Base-by-base conservation (phyloP, 305 asterid species). In the Rubia tinctorum region DNA sequence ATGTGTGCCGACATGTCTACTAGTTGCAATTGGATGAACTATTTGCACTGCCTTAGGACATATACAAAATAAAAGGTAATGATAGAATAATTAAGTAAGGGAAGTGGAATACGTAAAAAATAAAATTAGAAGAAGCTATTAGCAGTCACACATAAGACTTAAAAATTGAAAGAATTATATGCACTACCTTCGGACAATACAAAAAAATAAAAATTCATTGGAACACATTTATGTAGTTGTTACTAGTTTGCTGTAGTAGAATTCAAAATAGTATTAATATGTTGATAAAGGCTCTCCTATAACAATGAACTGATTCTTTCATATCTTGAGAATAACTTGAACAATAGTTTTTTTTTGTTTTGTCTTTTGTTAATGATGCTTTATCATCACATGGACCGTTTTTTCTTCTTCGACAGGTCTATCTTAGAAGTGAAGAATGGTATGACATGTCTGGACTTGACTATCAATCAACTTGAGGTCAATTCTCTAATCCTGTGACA, bases 381-480 rank as follows among this genome's bases (percentile, higher is more conserved):
- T 49, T 71, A 43, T 60, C 64, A 68, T 81, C 58, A 71, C 58
- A 25, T 82, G 67, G 69, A 18, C 25, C 53, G 39, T 53, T 53
- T 4, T 66, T 75, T 42, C 76, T 64, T 75, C 49, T 72, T 82
- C 71, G 84, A 84, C 81, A 95, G 99, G 87, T 87, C 86, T 81
- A 80, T 80, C 30, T 67, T 89, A 85, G 97, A 89, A 77, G 80
- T 92, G 74, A 79, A 80, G 72, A 80, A 73, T 15, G 92, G 93
- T 71, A 73, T 83, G 80, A 86, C 97, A 43, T 87, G 93, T 83
- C 81, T 95, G 71, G 99, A 95, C 81, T 76, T 85, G 82, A 78
- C 88, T 75, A 78, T 92, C 82, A 81, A 86, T 82, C 91, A 95
- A 78, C 86, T 95, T 77, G 97, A 95, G 96, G 99, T 88, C 51